A percentile compares a stretch with the other conserved stretches of the same genome.
Evolutionary conservation across 148 eudicot genomes (phyloP).

Genomic region (Rhododendron mucronatum): DNA sequence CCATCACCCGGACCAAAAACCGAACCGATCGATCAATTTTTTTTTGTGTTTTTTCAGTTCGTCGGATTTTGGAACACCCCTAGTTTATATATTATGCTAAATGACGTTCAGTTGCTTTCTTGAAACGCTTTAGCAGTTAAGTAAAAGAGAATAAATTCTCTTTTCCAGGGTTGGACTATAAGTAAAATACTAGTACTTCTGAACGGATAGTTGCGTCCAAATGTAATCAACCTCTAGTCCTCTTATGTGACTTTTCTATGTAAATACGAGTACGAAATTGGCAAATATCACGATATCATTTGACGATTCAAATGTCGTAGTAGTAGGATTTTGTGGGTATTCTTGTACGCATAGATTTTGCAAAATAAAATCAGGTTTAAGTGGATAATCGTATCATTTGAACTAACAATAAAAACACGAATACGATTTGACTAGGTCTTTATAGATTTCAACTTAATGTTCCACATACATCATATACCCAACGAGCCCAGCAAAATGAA

Average conservation of each 20-base stretch:
- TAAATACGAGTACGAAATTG: not conserved
- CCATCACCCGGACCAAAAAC: too few species aligned
- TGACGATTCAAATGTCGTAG: not conserved
- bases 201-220: not conserved
- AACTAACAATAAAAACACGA: not conserved
- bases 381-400: not conserved
- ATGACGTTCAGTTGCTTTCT: not conserved
- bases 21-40: too few species aligned
- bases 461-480: not conserved
- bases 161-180: too few species aligned
- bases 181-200: too few species aligned
- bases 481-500: too few species aligned
- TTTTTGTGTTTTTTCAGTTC: too few species aligned
- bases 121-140: not conserved
- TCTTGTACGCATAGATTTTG: not conserved
- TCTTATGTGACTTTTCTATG: not conserved
- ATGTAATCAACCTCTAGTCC: not conserved
- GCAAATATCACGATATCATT: not conserved
- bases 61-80: too few species aligned
- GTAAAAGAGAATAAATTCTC: not conserved
- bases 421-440: too few species aligned
- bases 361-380: not conserved
- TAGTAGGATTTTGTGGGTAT: not conserved
- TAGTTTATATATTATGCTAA: not conserved
- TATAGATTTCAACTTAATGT: not conserved